Evolutionary conservation across 139 green algal genomes (phyloP), one percentile per base, ranked within the genome.

Genomic region (Chlorella vulgaris): DNA sequence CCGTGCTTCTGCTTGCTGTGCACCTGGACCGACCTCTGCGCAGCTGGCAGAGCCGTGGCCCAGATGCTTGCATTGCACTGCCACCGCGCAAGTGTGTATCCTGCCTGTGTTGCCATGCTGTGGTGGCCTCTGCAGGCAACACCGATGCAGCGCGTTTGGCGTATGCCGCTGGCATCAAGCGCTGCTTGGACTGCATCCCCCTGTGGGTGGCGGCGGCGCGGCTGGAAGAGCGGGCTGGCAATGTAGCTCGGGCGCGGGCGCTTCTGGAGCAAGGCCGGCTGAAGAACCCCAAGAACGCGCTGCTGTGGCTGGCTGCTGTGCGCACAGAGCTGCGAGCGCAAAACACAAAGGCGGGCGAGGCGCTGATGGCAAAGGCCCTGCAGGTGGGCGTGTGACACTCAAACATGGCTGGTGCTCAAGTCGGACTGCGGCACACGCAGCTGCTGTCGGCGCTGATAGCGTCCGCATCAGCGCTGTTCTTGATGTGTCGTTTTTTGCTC

Each of bases 291-390:
- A 89, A 94, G 84, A 91, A 86, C 31, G 87, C 92, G 40, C 85
- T 91, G 71, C 86, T 99, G 60, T 99, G 97, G 97, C 90, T 99
- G 78, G 91, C 93, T 6, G 94, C 95, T 2, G 87, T 98, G 42
- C 88, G 94, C 39, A 95, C 89, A 21, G 96, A 99, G 93, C 85
- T 85, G 83, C 90, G 92, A 7, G 90, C 88, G 1, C 86, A 88
- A 43, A 93, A 94, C 75, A 82, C 83, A 18, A 94, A 94, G 78
- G 93, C 91, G 33, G 96, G 93, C 47, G 96, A 98, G n/a, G 85
- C 85, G 1, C 73, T 94, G 29, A 89, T 99, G 81, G 96, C 97
- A 6, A 97, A 96, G 84, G 95, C 90, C 39, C 87, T 99, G 74
- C 91, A 96, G 89, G 89, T 93, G 61, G 19, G 69, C 5, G 50